Base-by-base conservation (phyloP, 2,329 filamentous ascomycete species). In the Emergomyces africanus region DNA sequence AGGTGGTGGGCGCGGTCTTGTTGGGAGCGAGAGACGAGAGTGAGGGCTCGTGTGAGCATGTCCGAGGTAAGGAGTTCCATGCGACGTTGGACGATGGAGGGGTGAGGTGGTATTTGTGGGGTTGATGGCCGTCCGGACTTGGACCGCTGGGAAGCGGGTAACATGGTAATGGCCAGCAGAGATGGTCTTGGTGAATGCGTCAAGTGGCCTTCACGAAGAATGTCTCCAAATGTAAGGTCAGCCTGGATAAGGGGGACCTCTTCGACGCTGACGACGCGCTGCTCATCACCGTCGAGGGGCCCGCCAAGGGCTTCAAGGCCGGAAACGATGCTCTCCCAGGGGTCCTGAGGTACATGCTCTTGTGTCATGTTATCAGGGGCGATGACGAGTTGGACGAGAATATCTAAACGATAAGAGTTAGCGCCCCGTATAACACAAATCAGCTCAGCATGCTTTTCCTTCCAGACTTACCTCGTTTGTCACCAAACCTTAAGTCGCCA, bases 61-160 rank as follows among this genome's bases (percentile, higher is more conserved):
- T 99, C 94, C 1, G 92, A 97, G 2, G 94, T 97, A 57, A 99
- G 81, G 35, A 99, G 79, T 74, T 99, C 94, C 94, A 99, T 99
- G 51, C 94, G 87, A 46, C 94, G 84, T 75, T 99, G 94, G 6
- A 99, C 92, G 61, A 99, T 90, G 62, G 87, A 89, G 4, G 94
- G 91, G 70, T 97, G 94, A 51, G 94, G 92, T 15, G 94, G 94
- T 62, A 99, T 99, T 0, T 90, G 89, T 15, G 91, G 89, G 18
- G 85, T 82, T 59, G 73, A 61, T 59, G 81, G 74, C 61, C 79
- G 71, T 54, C 71, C 74, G 44, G 72, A 73, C 18, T 25, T 39
- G 64, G 82, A 76, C 62, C 48, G 48, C 58, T 81, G 81, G 30
- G 79, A 78, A 1, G 87, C 79, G 4, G 94, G 94, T 35, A 79